A percentile compares a stretch with the other conserved stretches of the same genome.
phyloP scores from a whole-genome alignment of 192 early-diverging fungal genomes.

The Entomortierella beljakovae region DNA sequence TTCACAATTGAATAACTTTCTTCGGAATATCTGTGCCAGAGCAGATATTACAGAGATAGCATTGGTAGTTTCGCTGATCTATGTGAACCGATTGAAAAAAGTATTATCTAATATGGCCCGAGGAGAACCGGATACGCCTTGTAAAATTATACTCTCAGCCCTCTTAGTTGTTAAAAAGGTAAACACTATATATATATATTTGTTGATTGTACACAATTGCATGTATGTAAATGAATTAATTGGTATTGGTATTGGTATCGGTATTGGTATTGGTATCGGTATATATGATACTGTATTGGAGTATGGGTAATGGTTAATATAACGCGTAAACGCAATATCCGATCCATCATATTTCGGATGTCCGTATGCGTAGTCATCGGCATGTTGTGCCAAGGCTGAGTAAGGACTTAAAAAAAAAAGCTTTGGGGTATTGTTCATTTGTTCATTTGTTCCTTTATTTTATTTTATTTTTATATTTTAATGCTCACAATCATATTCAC shows the following conservation, averaged over 20 bases:
- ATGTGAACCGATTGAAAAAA: conserved; percentile 75
- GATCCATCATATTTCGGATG: too few species aligned
- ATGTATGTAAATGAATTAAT: not conserved
- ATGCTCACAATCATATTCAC: too few species aligned
- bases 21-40: conserved; percentile 37
- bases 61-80: conserved; percentile 74
- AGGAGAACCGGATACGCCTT: conserved; percentile 78
- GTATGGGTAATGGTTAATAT: not conserved
- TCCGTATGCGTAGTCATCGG: not conserved
- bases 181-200: conserved; percentile 9
- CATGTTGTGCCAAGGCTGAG: not conserved
- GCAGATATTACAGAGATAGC: conserved; percentile 50
- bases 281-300: not conserved
- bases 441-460: too few species aligned
- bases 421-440: not conserved
- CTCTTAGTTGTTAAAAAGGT: conserved; percentile 78
- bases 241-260: too few species aligned
- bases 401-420: not conserved
- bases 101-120: conserved; percentile 71
- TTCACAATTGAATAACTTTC: conserved; percentile 36
- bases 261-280: too few species aligned
- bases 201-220: not conserved
- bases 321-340: not conserved
- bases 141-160: conserved; percentile 76
- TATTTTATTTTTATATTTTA: too few species aligned